Base-by-base conservation (phyloP, 257 asterid species). In the Capsicum chinense region DNA sequence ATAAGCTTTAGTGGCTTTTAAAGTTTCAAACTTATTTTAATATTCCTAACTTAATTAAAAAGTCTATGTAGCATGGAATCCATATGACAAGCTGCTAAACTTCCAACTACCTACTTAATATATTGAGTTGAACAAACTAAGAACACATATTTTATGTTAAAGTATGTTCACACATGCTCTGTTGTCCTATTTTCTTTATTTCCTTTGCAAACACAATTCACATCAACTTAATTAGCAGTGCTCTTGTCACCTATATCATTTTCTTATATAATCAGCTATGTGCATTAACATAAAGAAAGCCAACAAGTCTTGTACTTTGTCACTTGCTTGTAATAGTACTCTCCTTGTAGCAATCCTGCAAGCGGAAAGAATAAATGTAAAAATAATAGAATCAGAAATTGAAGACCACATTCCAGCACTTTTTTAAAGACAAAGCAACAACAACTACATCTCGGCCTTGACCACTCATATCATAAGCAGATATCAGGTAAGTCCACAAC, bases 401-500 rank as follows among this genome's bases (percentile, higher is more conserved):
- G 79, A 56, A 90, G 84, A 70, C 95, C 93, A 48, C 86, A 86
- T 64, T 84, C 88, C 87, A 17, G 88, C 98, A 96, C 68, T 5
- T 92, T 67, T 89, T 83, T 14, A 90, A 85, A 88, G 93, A 96
- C 26, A 94, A 71, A 12, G 83, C 92, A 56, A 93, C 87, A 44
- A 94, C 98, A 56, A 93, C 87, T 50, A 94, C 98, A 83, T 88
- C 86, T 9, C 83, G 83, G 33, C 99, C 98, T 83, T 91, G 91
- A 16, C 98, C 98, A 56, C 95, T 92, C 87, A 90, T 92, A 56
- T 98, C 98, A 79, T 92, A 94, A 39, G 98, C 98, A 68, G 94
- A 90, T 89, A 93, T 90, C 93, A 96, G 79, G 14, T 97, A 96
- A 79, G 98, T 96, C 98, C 98, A 96, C 10, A 98, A 94, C 17